Evolutionary conservation across 495 filamentous ascomycete genomes (phyloP), one percentile per base, ranked within the genome.

Genomic region (Tuber brumale): DNA sequence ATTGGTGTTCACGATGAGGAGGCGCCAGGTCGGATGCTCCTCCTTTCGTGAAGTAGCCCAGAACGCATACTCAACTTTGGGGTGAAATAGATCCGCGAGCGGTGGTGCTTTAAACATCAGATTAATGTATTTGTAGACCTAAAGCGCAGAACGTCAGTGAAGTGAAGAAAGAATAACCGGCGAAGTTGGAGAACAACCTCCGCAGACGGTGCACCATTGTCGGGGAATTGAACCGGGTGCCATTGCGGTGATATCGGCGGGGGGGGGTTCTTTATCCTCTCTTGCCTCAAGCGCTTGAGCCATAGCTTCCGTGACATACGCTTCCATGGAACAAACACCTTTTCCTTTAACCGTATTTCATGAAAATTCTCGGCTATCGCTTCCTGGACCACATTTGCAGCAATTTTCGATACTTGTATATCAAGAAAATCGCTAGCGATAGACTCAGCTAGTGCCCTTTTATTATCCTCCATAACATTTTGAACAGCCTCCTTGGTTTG

Each of bases 1-100:
- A 57, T 82, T 81, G 70, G 69, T 79, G 66, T 81, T 82, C 37
- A 79, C 79, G 27, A 81, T 43, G 19, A 82, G 74, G 43, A 82
- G 76, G 57, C 81, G 80, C 74, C 78, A 82, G 21, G 75, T 82
- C 19, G 80, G 66, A 39, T 37, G 69, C 23, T 21, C 57, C 14
- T 35, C 57, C 57, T 66, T 66, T 35, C 18, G 57, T 8, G 57
- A 31, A 35, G 57, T 66, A 27, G 57, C 57, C 78, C 78, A 76
- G 27, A 80, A 76, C 31, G 78, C 78, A 66, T 78, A 71, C 48
- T 80, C 77, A 18, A 76, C 77, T 19, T 80, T 80, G 14, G 76
- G 78, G 5, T 80, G 77, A 39, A 80, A 80, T 31, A 80, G 75
- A 45, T 80, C 78, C 41, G 46, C 73, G 66, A 80, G 78, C 41